Conservation (phyloP, 1,284 basidiomycete genomes). For the Ustilago bromivora region DNA sequence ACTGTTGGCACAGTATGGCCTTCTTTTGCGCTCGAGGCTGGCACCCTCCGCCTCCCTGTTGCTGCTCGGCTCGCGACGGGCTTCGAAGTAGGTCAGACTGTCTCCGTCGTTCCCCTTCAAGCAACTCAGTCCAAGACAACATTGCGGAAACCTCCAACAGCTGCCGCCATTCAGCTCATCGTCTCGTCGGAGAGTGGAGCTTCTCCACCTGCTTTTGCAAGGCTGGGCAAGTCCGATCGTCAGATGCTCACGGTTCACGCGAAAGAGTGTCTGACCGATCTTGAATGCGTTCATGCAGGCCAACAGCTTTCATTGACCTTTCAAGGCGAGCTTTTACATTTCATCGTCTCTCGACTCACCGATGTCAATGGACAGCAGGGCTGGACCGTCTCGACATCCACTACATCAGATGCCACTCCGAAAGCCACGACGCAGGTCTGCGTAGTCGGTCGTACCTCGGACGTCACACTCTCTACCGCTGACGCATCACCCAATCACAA, state of each 20-base stretch:
- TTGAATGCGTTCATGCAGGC: conserved; percentile 16
- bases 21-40: conserved; percentile 35
- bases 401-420: background rate
- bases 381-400: conserved; percentile 71
- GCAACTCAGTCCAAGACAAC: conserved; percentile 17
- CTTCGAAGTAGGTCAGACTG: conserved; percentile 25
- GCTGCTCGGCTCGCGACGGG: conserved; percentile 9
- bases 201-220: conserved; percentile 13
- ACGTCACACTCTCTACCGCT: conserved; percentile 66
- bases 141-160: conserved; percentile 23
- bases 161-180: conserved; percentile 49
- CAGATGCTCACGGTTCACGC: conserved; percentile 71
- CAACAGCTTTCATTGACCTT: conserved; percentile 24
- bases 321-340: conserved; percentile 22
- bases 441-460: conserved; percentile 69
- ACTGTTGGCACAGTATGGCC: conserved; percentile 42
- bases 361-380: conserved; percentile 78
- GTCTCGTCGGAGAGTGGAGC: conserved; percentile 19
- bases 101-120: conserved; percentile 18
- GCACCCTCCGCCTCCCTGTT: conserved; percentile 29
- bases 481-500: conserved; percentile 26
- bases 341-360: conserved; percentile 71
- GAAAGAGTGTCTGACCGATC: conserved; percentile 71
- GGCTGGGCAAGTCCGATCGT: conserved; percentile 65
- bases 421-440: conserved; percentile 24